These are phyloP conservation scores for Yamadazyma spencermartinsiae DNA, from an alignment of 1,139 yeast species.

Conservation along the genomic window DNA sequence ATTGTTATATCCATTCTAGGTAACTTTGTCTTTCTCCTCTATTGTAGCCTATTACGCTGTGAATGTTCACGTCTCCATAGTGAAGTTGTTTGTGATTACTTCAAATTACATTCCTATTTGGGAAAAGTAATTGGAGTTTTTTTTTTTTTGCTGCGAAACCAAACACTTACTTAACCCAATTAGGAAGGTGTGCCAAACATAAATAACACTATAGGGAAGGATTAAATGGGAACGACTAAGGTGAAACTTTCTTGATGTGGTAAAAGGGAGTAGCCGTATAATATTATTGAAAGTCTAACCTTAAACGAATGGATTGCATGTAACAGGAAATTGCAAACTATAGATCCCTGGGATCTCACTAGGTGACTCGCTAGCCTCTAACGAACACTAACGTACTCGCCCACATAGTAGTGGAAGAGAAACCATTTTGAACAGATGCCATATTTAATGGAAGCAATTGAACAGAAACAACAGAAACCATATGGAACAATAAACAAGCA, in stretches of 20 bases:
- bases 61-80: slow-evolving; percentile 3
- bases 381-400: too few relatives aligned
- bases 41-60: background rate
- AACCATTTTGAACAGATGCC: too few relatives aligned
- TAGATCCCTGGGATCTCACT: too few relatives aligned
- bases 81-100: slow-evolving; percentile 11
- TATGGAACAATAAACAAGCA: too few relatives aligned
- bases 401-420: too few relatives aligned
- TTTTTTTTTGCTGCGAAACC: background rate
- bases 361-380: too few relatives aligned
- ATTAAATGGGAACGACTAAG: background rate
- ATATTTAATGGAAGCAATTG: too few relatives aligned
- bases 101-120: slow-evolving; percentile 14
- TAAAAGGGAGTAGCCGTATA: background rate
- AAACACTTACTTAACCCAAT: slow-evolving; percentile 12
- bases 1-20: slow-evolving; percentile 10
- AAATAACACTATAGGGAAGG: background rate
- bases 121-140: slow-evolving; percentile 14
- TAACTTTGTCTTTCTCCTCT: slow-evolving; percentile 9
- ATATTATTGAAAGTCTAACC: background rate
- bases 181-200: slow-evolving; percentile 9
- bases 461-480: too few relatives aligned
- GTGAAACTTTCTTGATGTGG: background rate
- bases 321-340: too few relatives aligned
- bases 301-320: background rate